Conservation (phyloP, 495 filamentous ascomycete species). For the Aspergillus affinis region DNA sequence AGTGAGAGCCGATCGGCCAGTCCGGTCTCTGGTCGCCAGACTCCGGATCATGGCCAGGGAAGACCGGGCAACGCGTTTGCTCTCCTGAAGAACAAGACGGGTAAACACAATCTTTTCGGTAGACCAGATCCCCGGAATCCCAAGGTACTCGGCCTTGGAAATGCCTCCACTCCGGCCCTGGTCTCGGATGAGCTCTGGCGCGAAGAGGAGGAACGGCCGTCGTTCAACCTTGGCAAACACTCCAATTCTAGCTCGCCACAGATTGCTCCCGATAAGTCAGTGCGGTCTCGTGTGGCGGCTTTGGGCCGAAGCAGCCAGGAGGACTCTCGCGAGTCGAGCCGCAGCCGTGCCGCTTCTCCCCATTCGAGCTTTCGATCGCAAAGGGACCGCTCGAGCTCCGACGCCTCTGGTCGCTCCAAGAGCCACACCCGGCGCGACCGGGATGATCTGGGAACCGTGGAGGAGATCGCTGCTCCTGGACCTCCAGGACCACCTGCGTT, state of each 20-base stretch:
- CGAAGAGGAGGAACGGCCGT: slow-evolving; percentile 45
- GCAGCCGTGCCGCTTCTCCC: slow-evolving; percentile 40
- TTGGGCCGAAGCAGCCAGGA: slow-evolving; percentile 40
- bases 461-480: slow-evolving; percentile 30
- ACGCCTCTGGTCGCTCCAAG: slow-evolving; percentile 56
- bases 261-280: slow-evolving; percentile 32
- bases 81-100: slow-evolving; percentile 66
- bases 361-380: slow-evolving; percentile 37
- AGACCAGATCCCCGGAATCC: slow-evolving; percentile 59
- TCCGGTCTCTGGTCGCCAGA: slow-evolving; percentile 46
- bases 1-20: slow-evolving; percentile 59
- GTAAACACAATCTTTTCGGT: slow-evolving; percentile 57
- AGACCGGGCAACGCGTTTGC: slow-evolving; percentile 61
- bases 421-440: slow-evolving; percentile 51
- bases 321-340: slow-evolving; percentile 42
- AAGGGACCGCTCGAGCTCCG: slow-evolving; percentile 62
- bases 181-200: slow-evolving; percentile 44
- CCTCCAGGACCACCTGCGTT: slow-evolving; percentile 25
- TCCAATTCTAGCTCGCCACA: slow-evolving; percentile 46
- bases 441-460: slow-evolving; percentile 45
- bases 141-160: slow-evolving; percentile 71
- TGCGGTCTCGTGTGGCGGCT: slow-evolving; percentile 34
- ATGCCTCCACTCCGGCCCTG: slow-evolving; percentile 51
- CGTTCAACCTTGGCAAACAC: slow-evolving; percentile 36
- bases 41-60: slow-evolving; percentile 37